A percentile compares a stretch with the other conserved stretches of the same genome.
Conservation (phyloP, 371 early-diverging fungal species). For the Syncephalastrum racemosum region DNA sequence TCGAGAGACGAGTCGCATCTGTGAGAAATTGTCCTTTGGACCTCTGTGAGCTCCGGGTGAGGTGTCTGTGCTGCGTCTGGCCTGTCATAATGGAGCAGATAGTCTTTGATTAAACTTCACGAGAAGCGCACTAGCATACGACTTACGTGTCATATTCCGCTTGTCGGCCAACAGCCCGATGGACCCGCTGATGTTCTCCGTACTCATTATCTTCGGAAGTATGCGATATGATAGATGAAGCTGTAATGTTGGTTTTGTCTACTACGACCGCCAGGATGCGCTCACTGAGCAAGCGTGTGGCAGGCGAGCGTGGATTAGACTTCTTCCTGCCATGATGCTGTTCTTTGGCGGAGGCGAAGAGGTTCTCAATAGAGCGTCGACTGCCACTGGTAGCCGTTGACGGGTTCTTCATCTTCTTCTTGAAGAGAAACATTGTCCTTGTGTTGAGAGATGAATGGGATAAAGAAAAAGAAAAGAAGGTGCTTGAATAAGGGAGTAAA, state of each 20-base stretch:
- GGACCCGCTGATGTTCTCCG: too few species aligned
- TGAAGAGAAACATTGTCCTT: conserved; percentile 10
- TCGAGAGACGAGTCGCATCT: too few species aligned
- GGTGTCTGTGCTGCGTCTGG: too few species aligned
- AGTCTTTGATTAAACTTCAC: too few species aligned
- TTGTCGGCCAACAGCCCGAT: too few species aligned
- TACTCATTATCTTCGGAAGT: too few species aligned
- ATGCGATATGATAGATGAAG: neutral
- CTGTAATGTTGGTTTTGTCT: conserved; percentile 10
- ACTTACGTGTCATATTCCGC: too few species aligned
- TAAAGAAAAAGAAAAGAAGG: neutral
- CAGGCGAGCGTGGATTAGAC: conserved; percentile 4
- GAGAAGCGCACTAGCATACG: too few species aligned
- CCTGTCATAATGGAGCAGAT: too few species aligned
- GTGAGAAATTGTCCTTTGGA: too few species aligned
- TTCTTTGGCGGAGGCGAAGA: neutral
- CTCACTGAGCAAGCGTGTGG: conserved; percentile 17
- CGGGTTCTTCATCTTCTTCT: conserved; percentile 7
- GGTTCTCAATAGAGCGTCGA: neutral
- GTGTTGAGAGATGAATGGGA: too few species aligned
- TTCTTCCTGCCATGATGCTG: conserved; percentile 6
- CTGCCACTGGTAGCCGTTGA: neutral
- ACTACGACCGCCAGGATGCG: conserved; percentile 8
- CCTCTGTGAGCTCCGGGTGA: too few species aligned
- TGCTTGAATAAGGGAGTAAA: neutral